These are phyloP conservation scores for Microsporum canis DNA, from an alignment of 2,329 filamentous ascomycete genomes.

Conservation along the genomic window DNA sequence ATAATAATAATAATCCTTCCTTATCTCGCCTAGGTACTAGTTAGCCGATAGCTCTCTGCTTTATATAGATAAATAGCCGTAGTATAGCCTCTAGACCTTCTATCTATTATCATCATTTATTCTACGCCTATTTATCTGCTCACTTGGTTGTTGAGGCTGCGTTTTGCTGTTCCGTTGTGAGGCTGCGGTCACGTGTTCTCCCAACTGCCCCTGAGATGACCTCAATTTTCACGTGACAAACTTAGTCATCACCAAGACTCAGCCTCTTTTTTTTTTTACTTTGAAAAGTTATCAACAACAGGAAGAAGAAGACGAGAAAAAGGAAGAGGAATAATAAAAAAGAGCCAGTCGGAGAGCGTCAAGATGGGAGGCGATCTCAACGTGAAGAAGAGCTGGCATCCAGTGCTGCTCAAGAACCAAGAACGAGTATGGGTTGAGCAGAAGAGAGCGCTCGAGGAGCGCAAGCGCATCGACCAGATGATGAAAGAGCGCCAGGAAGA, in stretches of 20 bases:
- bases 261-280: not conserved
- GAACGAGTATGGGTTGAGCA: conserved; percentile 83
- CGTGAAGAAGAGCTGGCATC: conserved; percentile 91
- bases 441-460: conserved; percentile 82
- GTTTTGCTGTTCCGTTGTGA: too few relatives aligned
- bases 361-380: conserved; percentile 64
- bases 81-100: too few relatives aligned
- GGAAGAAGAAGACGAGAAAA: not conserved
- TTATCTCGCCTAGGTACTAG: too few relatives aligned
- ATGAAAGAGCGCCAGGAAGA: conserved; percentile 91
- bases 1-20: too few relatives aligned
- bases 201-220: not conserved
- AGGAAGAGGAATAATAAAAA: not conserved
- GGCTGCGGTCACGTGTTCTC: too few relatives aligned
- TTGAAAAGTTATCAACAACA: not conserved
- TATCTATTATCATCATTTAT: too few relatives aligned
- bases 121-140: too few relatives aligned
- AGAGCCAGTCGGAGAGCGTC: not conserved
- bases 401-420: conserved; percentile 81
- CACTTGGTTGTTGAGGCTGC: too few relatives aligned
- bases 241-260: not conserved
- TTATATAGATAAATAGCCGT: too few relatives aligned
- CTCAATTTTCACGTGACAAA: not conserved
- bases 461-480: conserved; percentile 84
- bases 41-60: too few relatives aligned